These are phyloP conservation scores for Aspergillus wentii DNA, from an alignment of 495 filamentous ascomycete genomes.

Conservation along the genomic window DNA sequence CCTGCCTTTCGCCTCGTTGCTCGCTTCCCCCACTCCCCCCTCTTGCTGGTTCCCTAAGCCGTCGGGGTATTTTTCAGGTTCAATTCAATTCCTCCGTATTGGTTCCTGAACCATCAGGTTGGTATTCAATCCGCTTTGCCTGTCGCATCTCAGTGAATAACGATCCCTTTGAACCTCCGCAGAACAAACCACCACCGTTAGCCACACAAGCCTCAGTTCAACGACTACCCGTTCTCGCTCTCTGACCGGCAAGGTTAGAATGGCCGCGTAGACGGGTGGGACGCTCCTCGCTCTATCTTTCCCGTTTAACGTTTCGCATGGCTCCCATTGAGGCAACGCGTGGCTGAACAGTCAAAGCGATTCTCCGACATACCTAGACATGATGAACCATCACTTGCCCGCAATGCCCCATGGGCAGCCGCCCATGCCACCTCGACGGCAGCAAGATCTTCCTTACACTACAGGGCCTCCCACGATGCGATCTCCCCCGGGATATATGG, in stretches of 20 bases:
- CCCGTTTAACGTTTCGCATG: slow-evolving; percentile 32
- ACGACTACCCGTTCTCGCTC: neutral
- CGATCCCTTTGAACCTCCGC: slow-evolving; percentile 2
- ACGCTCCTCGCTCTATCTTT: slow-evolving; percentile 15
- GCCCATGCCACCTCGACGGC: slow-evolving; percentile 45
- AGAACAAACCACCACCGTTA: too few species aligned
- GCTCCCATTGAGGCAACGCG: slow-evolving; percentile 42
- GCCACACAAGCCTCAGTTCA: too few species aligned
- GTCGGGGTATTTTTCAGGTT: slow-evolving; percentile 1
- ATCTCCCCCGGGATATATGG: slow-evolving; percentile 40
- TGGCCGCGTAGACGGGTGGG: slow-evolving; percentile 33
- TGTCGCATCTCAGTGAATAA: neutral
- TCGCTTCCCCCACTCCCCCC: neutral
- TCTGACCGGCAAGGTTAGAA: slow-evolving; percentile 19
- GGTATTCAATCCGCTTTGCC: too few species aligned
- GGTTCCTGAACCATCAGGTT: too few species aligned
- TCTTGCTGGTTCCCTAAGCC: slow-evolving; percentile 3
- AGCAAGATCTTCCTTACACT: slow-evolving; percentile 45
- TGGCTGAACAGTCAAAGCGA: slow-evolving; percentile 38
- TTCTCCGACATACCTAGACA: slow-evolving; percentile 32
- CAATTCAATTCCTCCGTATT: too few species aligned
- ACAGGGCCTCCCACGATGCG: slow-evolving; percentile 42
- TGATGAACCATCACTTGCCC: slow-evolving; percentile 54
- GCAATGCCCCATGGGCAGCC: slow-evolving; percentile 52
- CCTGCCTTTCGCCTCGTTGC: slow-evolving; percentile 4